Conservation (phyloP, 495 filamentous ascomycete species). For the Penicillium flavigenum region DNA sequence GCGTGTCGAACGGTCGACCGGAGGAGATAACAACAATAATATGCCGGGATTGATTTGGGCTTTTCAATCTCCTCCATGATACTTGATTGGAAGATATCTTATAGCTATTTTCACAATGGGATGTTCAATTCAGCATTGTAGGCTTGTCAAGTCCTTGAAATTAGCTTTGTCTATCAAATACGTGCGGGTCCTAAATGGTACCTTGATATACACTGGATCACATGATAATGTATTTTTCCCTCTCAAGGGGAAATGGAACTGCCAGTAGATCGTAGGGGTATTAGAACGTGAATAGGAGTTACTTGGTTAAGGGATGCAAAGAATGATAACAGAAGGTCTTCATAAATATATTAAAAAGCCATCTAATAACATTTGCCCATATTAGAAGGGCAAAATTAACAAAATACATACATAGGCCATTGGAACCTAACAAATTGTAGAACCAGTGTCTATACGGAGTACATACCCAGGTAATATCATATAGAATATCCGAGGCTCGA, state of each 20-base stretch:
- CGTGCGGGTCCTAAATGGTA: conserved; percentile 5
- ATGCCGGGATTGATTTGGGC: conserved; percentile 60
- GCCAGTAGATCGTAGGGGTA: neutral
- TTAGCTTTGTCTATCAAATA: conserved; percentile 11
- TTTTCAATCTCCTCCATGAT: conserved; percentile 27
- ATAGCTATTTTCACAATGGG: neutral
- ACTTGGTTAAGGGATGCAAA: neutral
- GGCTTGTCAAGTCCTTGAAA: conserved; percentile 2
- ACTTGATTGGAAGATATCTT: neutral
- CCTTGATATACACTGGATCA: conserved; percentile 5
- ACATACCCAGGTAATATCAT: neutral
- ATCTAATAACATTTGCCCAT: neutral
- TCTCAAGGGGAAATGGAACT: neutral
- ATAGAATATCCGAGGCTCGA: conserved; percentile 5
- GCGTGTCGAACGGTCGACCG: conserved; percentile 68
- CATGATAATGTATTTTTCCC: conserved; percentile 1
- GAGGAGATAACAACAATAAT: conserved; percentile 84
- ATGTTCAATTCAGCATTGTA: neutral
- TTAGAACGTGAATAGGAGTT: neutral
- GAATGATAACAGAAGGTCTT: neutral
- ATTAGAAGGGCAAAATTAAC: neutral
- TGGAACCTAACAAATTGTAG: neutral
- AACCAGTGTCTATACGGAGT: neutral
- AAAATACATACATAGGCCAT: neutral
- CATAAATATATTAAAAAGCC: neutral